Evolutionary conservation across 164 flowering plant species (phyloP).

Genomic region (Sextonia rubra): DNA sequence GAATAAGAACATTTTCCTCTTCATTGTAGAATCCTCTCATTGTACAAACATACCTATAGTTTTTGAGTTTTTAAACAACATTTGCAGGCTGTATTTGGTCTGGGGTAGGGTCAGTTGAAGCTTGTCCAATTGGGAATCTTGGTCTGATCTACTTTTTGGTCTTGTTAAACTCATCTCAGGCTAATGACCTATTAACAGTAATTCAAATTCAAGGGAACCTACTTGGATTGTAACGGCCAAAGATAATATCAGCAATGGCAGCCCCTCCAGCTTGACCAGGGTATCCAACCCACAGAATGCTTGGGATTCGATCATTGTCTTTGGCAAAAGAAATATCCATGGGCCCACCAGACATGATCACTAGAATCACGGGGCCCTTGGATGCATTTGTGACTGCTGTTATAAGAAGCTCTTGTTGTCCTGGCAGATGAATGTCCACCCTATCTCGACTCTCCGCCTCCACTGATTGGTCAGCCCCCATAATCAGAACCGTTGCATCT

Average conservation of each 20-base stretch:
- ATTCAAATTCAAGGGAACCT: constrained; percentile 13
- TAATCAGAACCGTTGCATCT: constrained; percentile 70
- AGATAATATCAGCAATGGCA: constrained; percentile 81
- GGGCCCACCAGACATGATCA: constrained; percentile 88
- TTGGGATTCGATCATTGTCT: constrained; percentile 42
- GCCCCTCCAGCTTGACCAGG: constrained; percentile 99
- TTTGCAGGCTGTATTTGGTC: neutral
- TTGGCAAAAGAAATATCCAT: constrained; percentile 74
- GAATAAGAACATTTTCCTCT: no score
- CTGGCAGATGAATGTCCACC: constrained; percentile 58
- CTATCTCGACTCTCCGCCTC: constrained; percentile 77
- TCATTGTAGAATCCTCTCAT: no score
- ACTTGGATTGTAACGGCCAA: constrained; percentile 79
- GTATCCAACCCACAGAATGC: constrained; percentile 98
- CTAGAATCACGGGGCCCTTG: constrained; percentile 79
- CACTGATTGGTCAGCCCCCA: constrained; percentile 73
- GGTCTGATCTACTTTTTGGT: no score
- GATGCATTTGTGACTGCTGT: constrained; percentile 59
- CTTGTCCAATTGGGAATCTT: no score
- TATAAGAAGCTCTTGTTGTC: constrained; percentile 56
- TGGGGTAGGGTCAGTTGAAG: no score
- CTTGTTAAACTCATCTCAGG: no score
- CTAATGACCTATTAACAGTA: neutral
- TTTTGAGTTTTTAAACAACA: neutral
- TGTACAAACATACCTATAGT: no score